Conservation (phyloP, 2,329 filamentous ascomycete species). For the Aureobasidium sp. region DNA sequence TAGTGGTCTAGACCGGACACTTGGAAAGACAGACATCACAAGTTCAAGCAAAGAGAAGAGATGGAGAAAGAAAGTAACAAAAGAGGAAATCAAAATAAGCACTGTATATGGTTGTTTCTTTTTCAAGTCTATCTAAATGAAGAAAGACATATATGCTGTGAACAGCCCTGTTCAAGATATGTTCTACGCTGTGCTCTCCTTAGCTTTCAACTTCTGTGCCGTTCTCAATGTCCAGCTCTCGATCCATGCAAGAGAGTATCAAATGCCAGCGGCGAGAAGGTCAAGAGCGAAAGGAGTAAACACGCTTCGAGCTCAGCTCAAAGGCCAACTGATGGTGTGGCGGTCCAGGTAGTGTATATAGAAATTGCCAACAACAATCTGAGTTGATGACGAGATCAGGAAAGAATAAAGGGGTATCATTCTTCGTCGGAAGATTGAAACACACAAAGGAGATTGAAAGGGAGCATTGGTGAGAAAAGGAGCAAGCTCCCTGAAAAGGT, state of each 20-base stretch:
- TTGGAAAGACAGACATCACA: background rate
- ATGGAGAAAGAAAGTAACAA: background rate
- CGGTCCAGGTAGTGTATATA: background rate
- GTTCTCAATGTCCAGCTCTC: slow-evolving; percentile 5
- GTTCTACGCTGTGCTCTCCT: background rate
- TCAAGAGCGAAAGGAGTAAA: background rate
- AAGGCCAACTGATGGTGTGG: slow-evolving; percentile 3
- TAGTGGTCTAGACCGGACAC: background rate
- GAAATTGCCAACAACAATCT: background rate
- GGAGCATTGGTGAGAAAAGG: background rate
- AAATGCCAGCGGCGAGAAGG: background rate
- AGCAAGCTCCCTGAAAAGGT: slow-evolving; percentile 7
- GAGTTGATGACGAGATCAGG: background rate
- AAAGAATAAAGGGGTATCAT: slow-evolving; percentile 1
- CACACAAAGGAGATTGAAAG: slow-evolving; percentile 8
- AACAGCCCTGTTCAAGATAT: slow-evolving; percentile 8
- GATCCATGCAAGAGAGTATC: slow-evolving; percentile 3
- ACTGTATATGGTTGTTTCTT: background rate
- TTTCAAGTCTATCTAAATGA: background rate
- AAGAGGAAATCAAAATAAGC: background rate
- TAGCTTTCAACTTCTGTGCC: background rate
- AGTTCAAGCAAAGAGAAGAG: background rate
- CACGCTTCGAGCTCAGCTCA: slow-evolving; percentile 6
- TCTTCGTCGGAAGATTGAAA: slow-evolving; percentile 5
- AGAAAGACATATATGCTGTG: background rate